Conservation (phyloP, 1,284 basidiomycete genomes). For the Ceratobasidium sp. region DNA sequence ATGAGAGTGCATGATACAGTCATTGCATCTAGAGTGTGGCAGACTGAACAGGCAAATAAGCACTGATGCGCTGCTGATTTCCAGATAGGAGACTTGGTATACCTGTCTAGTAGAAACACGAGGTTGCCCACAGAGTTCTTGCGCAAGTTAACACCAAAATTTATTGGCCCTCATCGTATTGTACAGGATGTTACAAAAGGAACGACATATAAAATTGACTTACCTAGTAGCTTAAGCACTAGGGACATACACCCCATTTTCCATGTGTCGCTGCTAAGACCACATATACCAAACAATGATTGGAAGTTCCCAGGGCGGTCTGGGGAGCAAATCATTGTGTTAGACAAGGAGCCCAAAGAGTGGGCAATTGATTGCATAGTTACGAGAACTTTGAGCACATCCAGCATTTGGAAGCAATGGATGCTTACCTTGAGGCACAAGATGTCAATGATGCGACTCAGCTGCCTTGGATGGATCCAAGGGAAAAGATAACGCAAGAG, state of each 20-base stretch:
- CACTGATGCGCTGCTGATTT: constrained; percentile 33
- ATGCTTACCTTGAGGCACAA: constrained; percentile 53
- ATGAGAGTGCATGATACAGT: constrained; percentile 58
- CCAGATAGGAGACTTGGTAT: constrained; percentile 51
- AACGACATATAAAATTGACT: constrained; percentile 55
- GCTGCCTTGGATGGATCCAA: background rate
- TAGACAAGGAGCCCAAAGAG: constrained; percentile 51
- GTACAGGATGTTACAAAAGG: constrained; percentile 50
- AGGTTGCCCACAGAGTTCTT: constrained; percentile 54
- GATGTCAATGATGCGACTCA: constrained; percentile 19
- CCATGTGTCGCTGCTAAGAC: constrained; percentile 50
- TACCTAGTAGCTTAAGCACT: constrained; percentile 52
- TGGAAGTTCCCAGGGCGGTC: constrained; percentile 32
- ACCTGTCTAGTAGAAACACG: constrained; percentile 56
- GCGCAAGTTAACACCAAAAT: constrained; percentile 56
- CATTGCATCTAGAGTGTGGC: constrained; percentile 51
- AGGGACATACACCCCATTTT: constrained; percentile 52
- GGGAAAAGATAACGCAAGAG: background rate
- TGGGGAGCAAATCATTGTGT: background rate
- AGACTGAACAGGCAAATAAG: constrained; percentile 55
- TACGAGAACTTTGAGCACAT: constrained; percentile 48
- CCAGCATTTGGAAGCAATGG: constrained; percentile 51
- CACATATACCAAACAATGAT: constrained; percentile 42
- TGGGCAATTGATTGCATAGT: constrained; percentile 58
- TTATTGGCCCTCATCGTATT: constrained; percentile 57